These are phyloP conservation scores for Zymoseptoria crescenta DNA, from an alignment of 2,329 filamentous ascomycete species.

Conservation along the genomic window DNA sequence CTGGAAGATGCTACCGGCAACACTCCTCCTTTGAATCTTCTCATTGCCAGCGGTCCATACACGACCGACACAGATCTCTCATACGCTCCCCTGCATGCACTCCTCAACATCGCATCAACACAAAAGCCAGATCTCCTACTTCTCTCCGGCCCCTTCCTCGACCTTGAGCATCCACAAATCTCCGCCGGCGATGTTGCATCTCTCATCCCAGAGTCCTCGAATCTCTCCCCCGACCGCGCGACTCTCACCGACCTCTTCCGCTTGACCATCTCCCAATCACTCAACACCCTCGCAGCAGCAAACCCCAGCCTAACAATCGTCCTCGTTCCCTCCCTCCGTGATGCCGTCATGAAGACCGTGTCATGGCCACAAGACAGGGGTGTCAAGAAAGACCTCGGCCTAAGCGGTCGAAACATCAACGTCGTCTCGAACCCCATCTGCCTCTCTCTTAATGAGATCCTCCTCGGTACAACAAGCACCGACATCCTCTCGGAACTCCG, in stretches of 20 bases:
- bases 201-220: slow-evolving; percentile 34
- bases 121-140: slow-evolving; percentile 70
- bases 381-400: slow-evolving; percentile 60
- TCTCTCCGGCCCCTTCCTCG: slow-evolving; percentile 80
- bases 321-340: slow-evolving; percentile 73
- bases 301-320: slow-evolving; percentile 77
- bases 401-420: slow-evolving; percentile 62
- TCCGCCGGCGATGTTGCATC: slow-evolving; percentile 46
- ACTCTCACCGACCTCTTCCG: slow-evolving; percentile 80
- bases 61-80: slow-evolving; percentile 87
- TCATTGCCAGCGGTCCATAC: slow-evolving; percentile 81
- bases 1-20: slow-evolving; percentile 56
- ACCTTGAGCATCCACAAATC: slow-evolving; percentile 81
- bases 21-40: slow-evolving; percentile 61
- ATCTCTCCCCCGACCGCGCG: slow-evolving; percentile 56
- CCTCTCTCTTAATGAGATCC: slow-evolving; percentile 76
- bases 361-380: slow-evolving; percentile 78
- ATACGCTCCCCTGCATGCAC: slow-evolving; percentile 74
- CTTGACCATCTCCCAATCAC: slow-evolving; percentile 63
- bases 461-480: slow-evolving; percentile 73
- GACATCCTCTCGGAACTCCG: slow-evolving; percentile 72
- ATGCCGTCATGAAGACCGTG: slow-evolving; percentile 73
- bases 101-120: slow-evolving; percentile 70
- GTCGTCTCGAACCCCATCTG: slow-evolving; percentile 89
- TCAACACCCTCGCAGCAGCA: slow-evolving; percentile 61